Base-by-base conservation (phyloP, 495 filamentous ascomycete species). In the Hamigera avellanea region DNA sequence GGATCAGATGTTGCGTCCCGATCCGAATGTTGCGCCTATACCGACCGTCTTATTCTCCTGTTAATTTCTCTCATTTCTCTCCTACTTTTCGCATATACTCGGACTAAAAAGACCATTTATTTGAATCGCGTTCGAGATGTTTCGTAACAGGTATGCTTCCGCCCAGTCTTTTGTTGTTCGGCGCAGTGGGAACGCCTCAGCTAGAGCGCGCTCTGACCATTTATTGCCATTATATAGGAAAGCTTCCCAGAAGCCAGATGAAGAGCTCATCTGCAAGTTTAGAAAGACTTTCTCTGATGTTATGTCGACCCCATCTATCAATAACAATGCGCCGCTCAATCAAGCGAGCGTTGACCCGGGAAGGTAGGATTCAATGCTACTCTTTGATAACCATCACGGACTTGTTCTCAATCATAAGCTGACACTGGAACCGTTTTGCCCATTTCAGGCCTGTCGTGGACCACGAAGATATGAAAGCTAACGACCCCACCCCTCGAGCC, bases 241-340 rank as follows among this genome's bases (percentile, higher is more conserved):
- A 48, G 87, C 77, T 49, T 76, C 82, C 30, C 86, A 87, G 59
- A 95, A 93, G 67, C 87, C 87, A 27, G 77, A 72, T 49, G 78
- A 84, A 46, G 85, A 88, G 43, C 72, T 95, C 46, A 78, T 88
- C 65, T 78, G 72, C 52, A 76, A 73, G 61, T 95, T 95, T 67
- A 81, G 81, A 52, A 76, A 81, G 40, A 75, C 69, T 38, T 93
- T 89, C 48, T 75, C 82, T 37, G 72, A 85, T 50, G 64, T 86
- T 28, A 62, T 62, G 32, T 54, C 62, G 9, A 47, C 43, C 19
- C 44, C 23, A 14, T 43, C 44, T 13, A 27, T 16, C 4, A 30
- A 39, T 21, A 27, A 25, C 33, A 18, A 4, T 8, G 13, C 27
- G 14, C 19, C 28, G 13, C 10, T 39, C 15, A 28, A 39, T 23